Evolutionary conservation across 2,329 filamentous ascomycete species (phyloP).

Genomic region (Beauveria rudraprayagi): DNA sequence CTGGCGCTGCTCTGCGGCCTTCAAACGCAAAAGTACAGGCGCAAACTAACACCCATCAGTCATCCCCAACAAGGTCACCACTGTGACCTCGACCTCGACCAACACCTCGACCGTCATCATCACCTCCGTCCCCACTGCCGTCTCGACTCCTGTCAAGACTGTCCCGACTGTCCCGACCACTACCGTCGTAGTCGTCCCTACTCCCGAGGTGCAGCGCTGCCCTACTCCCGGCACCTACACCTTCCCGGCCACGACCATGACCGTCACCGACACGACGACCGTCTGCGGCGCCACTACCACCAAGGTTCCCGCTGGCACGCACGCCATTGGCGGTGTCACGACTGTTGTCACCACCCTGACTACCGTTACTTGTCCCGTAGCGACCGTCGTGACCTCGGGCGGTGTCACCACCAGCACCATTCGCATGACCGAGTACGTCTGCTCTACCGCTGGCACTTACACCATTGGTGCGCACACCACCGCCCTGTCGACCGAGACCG

Average conservation of each 20-base stretch:
- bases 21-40: neutral
- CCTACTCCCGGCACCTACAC: slow-evolving; percentile 66
- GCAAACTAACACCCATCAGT: slow-evolving; percentile 14
- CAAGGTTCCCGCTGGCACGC: slow-evolving; percentile 51
- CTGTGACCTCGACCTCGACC: slow-evolving; percentile 12
- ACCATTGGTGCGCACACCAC: slow-evolving; percentile 64
- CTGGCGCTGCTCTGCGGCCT: neutral
- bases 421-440: slow-evolving; percentile 62
- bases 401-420: slow-evolving; percentile 58
- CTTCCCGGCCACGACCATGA: slow-evolving; percentile 64
- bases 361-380: slow-evolving; percentile 62
- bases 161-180: slow-evolving; percentile 25
- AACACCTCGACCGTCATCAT: slow-evolving; percentile 16
- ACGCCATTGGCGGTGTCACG: slow-evolving; percentile 66
- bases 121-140: slow-evolving; percentile 30
- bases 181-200: slow-evolving; percentile 41
- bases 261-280: slow-evolving; percentile 57
- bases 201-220: slow-evolving; percentile 45
- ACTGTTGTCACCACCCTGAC: slow-evolving; percentile 60
- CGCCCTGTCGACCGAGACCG: slow-evolving; percentile 43
- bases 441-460: slow-evolving; percentile 67
- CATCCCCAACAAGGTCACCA: slow-evolving; percentile 14
- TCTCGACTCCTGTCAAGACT: slow-evolving; percentile 19
- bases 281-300: slow-evolving; percentile 58
- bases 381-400: slow-evolving; percentile 51